Percentiles rank a stretch among this genome's conserved stretches.
These are phyloP conservation scores for Lomentospora prolificans DNA, from an alignment of 2,329 filamentous ascomycete species.

Conservation along the genomic window DNA sequence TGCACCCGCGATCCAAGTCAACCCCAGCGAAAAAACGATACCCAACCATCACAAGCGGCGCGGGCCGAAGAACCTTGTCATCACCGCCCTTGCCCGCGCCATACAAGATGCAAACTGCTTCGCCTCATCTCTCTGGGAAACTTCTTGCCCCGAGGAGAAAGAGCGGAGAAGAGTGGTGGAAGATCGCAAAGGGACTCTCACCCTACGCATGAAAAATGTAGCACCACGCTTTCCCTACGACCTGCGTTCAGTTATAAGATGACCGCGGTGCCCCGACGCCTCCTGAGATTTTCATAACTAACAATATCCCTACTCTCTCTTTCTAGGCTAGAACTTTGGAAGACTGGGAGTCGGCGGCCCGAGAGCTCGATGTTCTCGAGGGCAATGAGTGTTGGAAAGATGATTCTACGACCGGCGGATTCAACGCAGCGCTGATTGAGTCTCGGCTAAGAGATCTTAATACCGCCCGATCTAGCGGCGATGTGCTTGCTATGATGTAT, in stretches of 20 bases:
- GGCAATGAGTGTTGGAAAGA: slow-evolving; percentile 75
- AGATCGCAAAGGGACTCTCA: slow-evolving; percentile 52
- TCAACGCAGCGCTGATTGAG: slow-evolving; percentile 60
- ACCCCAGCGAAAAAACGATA: too few relatives aligned
- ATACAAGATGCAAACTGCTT: slow-evolving; percentile 30
- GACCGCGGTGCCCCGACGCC: too few relatives aligned
- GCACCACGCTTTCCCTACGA: slow-evolving; percentile 17
- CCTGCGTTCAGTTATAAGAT: neutral
- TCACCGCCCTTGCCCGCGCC: slow-evolving; percentile 18
- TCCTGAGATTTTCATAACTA: neutral
- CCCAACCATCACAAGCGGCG: too few relatives aligned
- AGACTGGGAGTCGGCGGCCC: slow-evolving; percentile 68
- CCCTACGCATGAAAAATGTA: slow-evolving; percentile 56
- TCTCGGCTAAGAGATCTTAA: slow-evolving; percentile 64
- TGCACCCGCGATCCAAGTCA: too few relatives aligned
- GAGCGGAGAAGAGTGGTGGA: slow-evolving; percentile 36
- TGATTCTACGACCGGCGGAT: slow-evolving; percentile 39
- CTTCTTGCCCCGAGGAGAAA: slow-evolving; percentile 40
- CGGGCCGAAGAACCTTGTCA: neutral
- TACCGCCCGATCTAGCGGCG: slow-evolving; percentile 58
- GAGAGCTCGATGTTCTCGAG: slow-evolving; percentile 69
- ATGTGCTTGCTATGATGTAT: slow-evolving; percentile 69
- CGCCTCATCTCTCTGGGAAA: slow-evolving; percentile 40
- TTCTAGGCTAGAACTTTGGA: slow-evolving; percentile 53
- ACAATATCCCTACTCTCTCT: slow-evolving; percentile 8